phyloP scores from a whole-genome alignment of 129 eudicot species.

The Arctium lappa region DNA sequence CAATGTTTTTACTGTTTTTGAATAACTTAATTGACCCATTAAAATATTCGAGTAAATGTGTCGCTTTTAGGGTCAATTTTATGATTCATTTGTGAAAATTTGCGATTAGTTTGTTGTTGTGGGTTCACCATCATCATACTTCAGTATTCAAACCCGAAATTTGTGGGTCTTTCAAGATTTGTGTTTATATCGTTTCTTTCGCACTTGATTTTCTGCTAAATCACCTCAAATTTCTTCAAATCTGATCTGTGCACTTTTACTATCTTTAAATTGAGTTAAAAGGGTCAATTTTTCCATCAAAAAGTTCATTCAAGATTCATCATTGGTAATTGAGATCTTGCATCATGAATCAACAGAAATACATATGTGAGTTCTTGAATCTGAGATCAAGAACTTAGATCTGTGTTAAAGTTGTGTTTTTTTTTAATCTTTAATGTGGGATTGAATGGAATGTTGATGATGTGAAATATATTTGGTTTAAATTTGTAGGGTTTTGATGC shows the following conservation, averaged over 20 bases:
- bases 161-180: conserved; percentile 10
- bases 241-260: conserved; percentile 8
- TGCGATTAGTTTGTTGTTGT: background rate
- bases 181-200: conserved; percentile 10
- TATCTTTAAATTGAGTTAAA: conserved; percentile 1
- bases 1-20: background rate
- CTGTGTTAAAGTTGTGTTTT: background rate
- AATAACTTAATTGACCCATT: background rate
- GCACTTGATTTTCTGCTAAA: conserved; percentile 16
- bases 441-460: conserved; percentile 5
- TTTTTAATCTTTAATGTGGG: background rate
- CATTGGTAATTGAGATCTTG: background rate
- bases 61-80: conserved; percentile 1
- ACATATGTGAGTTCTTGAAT: background rate
- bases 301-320: conserved; percentile 12
- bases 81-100: background rate
- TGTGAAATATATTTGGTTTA: background rate
- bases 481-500: conserved; percentile 35
- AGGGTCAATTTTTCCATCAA: background rate
- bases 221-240: background rate
- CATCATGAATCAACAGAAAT: background rate
- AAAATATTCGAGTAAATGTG: background rate
- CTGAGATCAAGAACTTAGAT: conserved; percentile 13
- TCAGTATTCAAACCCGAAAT: background rate
- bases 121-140: background rate